Base-by-base conservation (phyloP, 139 green algal genomes). In the Picochlorum costavermella region DNA sequence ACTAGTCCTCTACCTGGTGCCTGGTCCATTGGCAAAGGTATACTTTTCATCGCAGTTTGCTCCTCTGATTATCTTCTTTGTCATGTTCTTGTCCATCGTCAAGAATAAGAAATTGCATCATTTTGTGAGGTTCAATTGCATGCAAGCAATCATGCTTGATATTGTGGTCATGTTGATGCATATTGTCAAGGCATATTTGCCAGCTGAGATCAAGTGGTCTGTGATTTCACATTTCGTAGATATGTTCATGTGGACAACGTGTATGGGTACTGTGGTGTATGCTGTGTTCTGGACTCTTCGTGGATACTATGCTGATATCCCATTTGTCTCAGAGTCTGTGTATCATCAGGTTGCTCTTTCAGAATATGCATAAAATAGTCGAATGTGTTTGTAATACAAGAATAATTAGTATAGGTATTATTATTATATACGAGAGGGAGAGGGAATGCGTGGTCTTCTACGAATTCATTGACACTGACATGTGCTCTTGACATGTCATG, bases 121-220 rank as follows among this genome's bases (percentile, higher is more conserved):
- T 73, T 91, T 91, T 65, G 76, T 89, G 25, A 77, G 84, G n/a
- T 91, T 88, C 75, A 82, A 89, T 61, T 78, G 68, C 57, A 91
- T 91, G 84, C 83, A 66, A 55, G 73, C 78, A 29, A 80, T 88
- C 46, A 87, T 87, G 80, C 62, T 90, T 25, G 83, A 90, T 63
- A 89, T 90, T 59, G 57, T 83, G 28, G 72, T 78, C 36, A 90
- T 90, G 83, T 58, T 89, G 20, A 82, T 86, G 65, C 81, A 69
- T 44, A 83, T 90, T 57, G 43, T 88, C 31, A 68, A 71, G 26
- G 46, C 64, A 17, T 90, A 89, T 67, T 67, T 88, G 40, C 83
- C 83, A 14, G 66, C 79, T 3, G 82, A 89, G 63, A 8, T 88
- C 28, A 72, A 75, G 43, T 88, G 82, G 81, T 75, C 60, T 56